Evolutionary conservation across 1,284 basidiomycete genomes (phyloP).

Genomic region (Cystobasidiaceae sp.): DNA sequence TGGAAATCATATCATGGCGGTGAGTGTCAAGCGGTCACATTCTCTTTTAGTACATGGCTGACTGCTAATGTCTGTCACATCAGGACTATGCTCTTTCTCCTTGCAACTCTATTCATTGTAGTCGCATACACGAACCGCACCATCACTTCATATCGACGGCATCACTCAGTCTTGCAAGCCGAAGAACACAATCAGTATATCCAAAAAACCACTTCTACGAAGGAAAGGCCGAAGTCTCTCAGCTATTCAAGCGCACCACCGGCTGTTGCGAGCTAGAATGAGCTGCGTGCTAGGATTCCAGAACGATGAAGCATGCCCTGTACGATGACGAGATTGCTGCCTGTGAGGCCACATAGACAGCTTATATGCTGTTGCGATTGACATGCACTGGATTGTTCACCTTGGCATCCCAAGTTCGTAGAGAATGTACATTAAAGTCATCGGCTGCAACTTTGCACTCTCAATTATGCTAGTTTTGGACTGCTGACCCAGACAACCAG

Average conservation of each 20-base stretch:
- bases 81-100: conserved; percentile 16
- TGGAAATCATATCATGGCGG: conserved; percentile 95
- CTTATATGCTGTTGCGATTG: no score
- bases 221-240: not conserved
- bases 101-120: conserved; percentile 11
- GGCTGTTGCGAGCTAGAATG: not conserved
- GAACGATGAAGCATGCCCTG: no score
- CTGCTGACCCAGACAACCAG: no score
- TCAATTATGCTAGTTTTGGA: no score
- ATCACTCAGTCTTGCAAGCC: not conserved
- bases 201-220: no score
- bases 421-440: no score
- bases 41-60: not conserved
- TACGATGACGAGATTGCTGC: no score
- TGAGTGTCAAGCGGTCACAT: conserved; percentile 59
- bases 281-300: no score
- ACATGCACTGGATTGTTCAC: no score
- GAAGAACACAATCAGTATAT: not conserved
- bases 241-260: not conserved
- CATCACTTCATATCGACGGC: conserved; percentile 8
- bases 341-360: no score
- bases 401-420: no score
- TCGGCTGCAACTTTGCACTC: no score
- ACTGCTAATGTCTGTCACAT: not conserved
- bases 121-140: conserved; percentile 26